Evolutionary conservation across 257 asterid species (phyloP).

Genomic region (Fraxinus cuspidata): DNA sequence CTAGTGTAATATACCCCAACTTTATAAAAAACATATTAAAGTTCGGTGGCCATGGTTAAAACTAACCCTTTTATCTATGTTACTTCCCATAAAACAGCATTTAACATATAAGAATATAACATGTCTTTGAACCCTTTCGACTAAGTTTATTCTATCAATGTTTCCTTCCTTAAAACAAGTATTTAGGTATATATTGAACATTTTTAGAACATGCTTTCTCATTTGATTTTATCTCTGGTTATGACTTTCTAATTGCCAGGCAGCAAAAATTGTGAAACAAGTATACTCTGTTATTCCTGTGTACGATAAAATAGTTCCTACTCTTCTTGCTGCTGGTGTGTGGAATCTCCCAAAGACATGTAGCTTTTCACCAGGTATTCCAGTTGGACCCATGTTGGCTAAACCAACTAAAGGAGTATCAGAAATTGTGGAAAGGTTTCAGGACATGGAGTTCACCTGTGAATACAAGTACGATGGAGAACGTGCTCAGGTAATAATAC

Average conservation of each 20-base stretch:
- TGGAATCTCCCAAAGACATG: conserved; percentile 88
- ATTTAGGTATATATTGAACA: too few species aligned
- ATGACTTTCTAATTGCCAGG: conserved; percentile 45
- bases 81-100: too few species aligned
- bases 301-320: conserved; percentile 79
- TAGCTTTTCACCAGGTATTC: conserved; percentile 85
- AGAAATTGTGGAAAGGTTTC: conserved; percentile 92
- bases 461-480: conserved; percentile 99
- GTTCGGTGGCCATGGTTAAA: too few species aligned
- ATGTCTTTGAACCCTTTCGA: too few species aligned
- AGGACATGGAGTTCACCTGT: conserved; percentile 86
- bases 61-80: too few species aligned
- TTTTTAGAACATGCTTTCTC: too few species aligned
- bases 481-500: conserved; percentile 84
- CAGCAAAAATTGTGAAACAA: conserved; percentile 86
- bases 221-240: background rate
- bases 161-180: too few species aligned
- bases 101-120: too few species aligned
- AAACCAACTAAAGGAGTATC: conserved; percentile 95
- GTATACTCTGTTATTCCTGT: conserved; percentile 92
- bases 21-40: too few species aligned
- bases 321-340: conserved; percentile 86
- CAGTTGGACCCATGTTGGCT: conserved; percentile 97
- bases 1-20: too few species aligned
- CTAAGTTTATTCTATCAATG: too few species aligned